A percentile compares a stretch with the other conserved stretches of the same genome.
These are phyloP conservation scores for Lentinula boryana DNA, from an alignment of 768 basidiomycete species.

Conservation along the genomic window DNA sequence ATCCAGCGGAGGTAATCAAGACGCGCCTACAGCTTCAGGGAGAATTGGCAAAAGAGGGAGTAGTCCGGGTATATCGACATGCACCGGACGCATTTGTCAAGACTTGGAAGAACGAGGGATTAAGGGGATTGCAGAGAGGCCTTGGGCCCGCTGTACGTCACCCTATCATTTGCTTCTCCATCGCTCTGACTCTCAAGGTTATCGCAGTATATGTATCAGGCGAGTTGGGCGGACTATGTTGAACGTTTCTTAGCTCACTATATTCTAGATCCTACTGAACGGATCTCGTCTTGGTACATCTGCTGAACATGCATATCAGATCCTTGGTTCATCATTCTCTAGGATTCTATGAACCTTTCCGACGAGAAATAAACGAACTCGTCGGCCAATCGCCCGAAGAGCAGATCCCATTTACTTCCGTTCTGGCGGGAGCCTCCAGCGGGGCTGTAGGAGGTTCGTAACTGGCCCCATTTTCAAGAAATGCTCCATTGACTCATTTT, in stretches of 20 bases:
- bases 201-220: constrained; percentile 84
- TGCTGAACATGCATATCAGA: neutral
- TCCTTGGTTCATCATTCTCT: neutral
- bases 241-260: neutral
- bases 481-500: neutral
- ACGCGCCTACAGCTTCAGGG: constrained; percentile 96
- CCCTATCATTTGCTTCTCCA: constrained; percentile 20
- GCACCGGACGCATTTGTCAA: constrained; percentile 82
- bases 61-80: constrained; percentile 77
- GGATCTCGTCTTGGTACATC: constrained; percentile 77
- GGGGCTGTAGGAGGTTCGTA: constrained; percentile 82
- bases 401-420: constrained; percentile 69
- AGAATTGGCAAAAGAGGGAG: constrained; percentile 75
- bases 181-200: constrained; percentile 13
- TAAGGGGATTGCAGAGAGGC: constrained; percentile 90
- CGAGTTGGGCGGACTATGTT: constrained; percentile 25
- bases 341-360: constrained; percentile 97
- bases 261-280: constrained; percentile 75
- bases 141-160: constrained; percentile 71
- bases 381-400: constrained; percentile 60
- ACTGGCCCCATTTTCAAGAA: constrained; percentile 2
- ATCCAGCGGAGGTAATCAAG: constrained; percentile 83
- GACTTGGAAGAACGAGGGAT: constrained; percentile 86
- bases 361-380: constrained; percentile 60
- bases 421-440: constrained; percentile 83